phyloP scores from a whole-genome alignment of 139 green algal genomes.

The Chlorella ohadii region DNA sequence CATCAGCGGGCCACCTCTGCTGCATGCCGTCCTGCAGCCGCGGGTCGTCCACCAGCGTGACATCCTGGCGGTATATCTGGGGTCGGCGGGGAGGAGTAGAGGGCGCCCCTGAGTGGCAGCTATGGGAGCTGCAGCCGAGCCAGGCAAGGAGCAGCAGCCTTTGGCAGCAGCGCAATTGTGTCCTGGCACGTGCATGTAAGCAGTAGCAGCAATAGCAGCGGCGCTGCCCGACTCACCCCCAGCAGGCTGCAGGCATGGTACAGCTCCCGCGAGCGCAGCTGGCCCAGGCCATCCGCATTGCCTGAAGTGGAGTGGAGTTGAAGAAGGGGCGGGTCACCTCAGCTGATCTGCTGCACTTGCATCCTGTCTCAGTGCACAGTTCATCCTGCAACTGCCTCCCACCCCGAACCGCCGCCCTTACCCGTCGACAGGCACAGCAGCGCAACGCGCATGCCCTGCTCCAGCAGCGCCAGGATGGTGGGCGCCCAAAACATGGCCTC shows the following conservation, averaged over 20 bases:
- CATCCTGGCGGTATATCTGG: slow-evolving; percentile 27
- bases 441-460: slow-evolving; percentile 15
- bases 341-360: too few relatives aligned
- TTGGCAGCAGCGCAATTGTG: too few relatives aligned
- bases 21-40: slow-evolving; percentile 48
- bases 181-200: too few relatives aligned
- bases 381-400: too few relatives aligned
- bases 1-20: slow-evolving; percentile 13
- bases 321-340: too few relatives aligned
- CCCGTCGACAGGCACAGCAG: slow-evolving; percentile 68
- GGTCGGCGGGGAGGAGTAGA: too few relatives aligned
- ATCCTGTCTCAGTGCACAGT: too few relatives aligned
- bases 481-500: slow-evolving; percentile 77
- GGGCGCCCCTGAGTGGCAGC: too few relatives aligned
- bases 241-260: slow-evolving; percentile 30
- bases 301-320: slow-evolving; percentile 24
- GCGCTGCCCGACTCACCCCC: slow-evolving; percentile 8
- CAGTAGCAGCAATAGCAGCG: too few relatives aligned
- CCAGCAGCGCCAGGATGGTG: slow-evolving; percentile 36
- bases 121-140: too few relatives aligned
- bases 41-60: slow-evolving; percentile 45
- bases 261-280: slow-evolving; percentile 28
- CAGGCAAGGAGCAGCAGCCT: too few relatives aligned
- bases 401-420: slow-evolving; percentile 20
- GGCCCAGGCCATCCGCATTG: slow-evolving; percentile 42